Conservation (phyloP, 148 eudicot species). For the Nepenthes mirabilis region DNA sequence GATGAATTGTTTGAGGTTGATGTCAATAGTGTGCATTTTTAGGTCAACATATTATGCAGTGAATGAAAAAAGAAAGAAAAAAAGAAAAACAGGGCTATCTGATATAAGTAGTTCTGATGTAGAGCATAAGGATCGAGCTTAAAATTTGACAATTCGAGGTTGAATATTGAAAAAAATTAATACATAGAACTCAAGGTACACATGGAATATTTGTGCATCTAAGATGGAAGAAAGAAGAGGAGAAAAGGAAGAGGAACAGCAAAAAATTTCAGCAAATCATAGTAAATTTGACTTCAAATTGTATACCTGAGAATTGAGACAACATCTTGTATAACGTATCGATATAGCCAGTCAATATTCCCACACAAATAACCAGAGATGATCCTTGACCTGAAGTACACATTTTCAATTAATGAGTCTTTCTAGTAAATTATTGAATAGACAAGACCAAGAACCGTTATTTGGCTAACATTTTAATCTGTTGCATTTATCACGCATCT, state of each 20-base stretch:
- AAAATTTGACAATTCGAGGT: too few species aligned
- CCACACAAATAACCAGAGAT: conserved; percentile 81
- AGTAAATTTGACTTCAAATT: not conserved
- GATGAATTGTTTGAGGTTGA: too few species aligned
- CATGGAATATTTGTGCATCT: too few species aligned
- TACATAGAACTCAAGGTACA: too few species aligned
- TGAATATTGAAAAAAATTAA: too few species aligned
- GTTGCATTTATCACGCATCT: not conserved
- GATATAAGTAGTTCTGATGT: too few species aligned
- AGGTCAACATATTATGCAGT: too few species aligned
- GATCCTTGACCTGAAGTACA: conserved; percentile 86
- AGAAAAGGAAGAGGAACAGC: not conserved
- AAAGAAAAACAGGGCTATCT: too few species aligned
- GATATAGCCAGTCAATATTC: conserved; percentile 87
- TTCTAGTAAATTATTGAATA: not conserved
- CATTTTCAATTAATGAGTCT: conserved; percentile 1
- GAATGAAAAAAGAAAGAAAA: too few species aligned
- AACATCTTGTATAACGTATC: conserved; percentile 82
- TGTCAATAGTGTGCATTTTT: too few species aligned
- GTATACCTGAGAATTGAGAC: conserved; percentile 70
- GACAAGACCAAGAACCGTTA: not conserved
- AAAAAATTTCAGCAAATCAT: not conserved
- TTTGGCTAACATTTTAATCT: not conserved
- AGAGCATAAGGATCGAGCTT: too few species aligned
- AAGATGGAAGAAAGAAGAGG: too few species aligned